Evolutionary conservation across 1,284 basidiomycete species (phyloP).

Genomic region (Ceratobasidium sp.): DNA sequence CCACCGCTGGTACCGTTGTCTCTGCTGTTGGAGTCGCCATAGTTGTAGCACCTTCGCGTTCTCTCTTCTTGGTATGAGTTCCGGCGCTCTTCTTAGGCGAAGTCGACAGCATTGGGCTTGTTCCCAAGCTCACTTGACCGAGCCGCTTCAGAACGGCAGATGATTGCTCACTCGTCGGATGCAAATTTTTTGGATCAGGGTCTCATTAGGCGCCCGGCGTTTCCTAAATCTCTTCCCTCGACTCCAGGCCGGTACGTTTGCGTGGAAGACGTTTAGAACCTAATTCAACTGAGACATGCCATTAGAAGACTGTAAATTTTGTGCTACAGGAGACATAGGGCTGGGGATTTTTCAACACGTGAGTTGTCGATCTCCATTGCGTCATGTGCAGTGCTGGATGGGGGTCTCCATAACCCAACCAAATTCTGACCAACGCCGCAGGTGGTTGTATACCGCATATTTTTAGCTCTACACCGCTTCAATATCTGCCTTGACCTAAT

Average conservation of each 20-base stretch:
- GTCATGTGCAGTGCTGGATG: not conserved
- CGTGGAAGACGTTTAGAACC: too few relatives aligned
- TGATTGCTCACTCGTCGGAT: conserved; percentile 30
- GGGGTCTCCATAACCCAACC: too few relatives aligned
- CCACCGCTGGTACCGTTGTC: not conserved
- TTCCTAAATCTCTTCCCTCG: not conserved
- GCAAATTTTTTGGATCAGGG: conserved; percentile 33
- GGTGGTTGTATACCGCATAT: too few relatives aligned
- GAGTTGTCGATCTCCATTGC: not conserved
- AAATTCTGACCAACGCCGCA: too few relatives aligned
- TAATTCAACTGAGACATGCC: too few relatives aligned
- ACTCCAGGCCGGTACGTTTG: not conserved
- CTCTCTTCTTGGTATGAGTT: conserved; percentile 23
- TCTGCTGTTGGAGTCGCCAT: not conserved
- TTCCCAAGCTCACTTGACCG: conserved; percentile 26
- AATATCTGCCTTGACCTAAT: too few relatives aligned
- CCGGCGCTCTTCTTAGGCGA: conserved; percentile 30
- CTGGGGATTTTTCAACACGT: too few relatives aligned
- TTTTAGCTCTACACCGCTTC: not conserved
- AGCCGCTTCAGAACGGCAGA: not conserved
- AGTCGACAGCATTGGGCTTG: conserved; percentile 27
- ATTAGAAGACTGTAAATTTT: too few relatives aligned
- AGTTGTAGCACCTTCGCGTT: not conserved
- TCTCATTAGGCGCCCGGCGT: conserved; percentile 18
- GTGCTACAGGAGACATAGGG: not conserved